These are phyloP conservation scores for Cladorrhinum sp. DNA, from an alignment of 2,329 filamentous ascomycete genomes.

Conservation along the genomic window DNA sequence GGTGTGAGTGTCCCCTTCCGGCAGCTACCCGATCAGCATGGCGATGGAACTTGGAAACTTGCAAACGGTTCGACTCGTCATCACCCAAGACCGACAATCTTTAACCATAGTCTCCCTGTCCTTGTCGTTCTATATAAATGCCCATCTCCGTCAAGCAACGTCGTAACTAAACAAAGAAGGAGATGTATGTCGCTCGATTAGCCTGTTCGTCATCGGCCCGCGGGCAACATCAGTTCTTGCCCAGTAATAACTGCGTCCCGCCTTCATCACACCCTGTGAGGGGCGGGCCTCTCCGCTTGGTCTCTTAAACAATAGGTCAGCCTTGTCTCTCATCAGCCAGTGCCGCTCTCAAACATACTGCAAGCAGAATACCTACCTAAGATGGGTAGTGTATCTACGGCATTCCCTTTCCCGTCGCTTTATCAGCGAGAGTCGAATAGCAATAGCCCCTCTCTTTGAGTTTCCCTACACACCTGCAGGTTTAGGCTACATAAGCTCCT, in stretches of 20 bases:
- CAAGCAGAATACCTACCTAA: background rate
- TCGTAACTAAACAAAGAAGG: background rate
- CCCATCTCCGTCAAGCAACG: background rate
- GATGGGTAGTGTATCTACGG: too few relatives aligned
- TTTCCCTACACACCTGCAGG: background rate
- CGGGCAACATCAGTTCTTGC: background rate
- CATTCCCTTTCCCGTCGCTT: background rate
- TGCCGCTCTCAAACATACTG: background rate
- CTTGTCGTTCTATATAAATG: constrained; percentile 2
- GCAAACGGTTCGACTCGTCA: constrained; percentile 1
- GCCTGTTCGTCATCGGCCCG: constrained; percentile 18
- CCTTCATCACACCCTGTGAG: background rate
- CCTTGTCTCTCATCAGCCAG: background rate
- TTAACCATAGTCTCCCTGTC: constrained; percentile 8
- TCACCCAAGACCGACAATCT: constrained; percentile 4
- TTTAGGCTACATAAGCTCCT: constrained; percentile 3
- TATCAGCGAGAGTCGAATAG: background rate
- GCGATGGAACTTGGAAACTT: background rate
- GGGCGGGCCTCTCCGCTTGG: constrained; percentile 7
- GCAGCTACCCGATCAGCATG: constrained; percentile 7
- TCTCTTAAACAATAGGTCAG: background rate
- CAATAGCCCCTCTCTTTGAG: background rate
- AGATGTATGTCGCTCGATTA: constrained; percentile 10
- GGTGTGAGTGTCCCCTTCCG: background rate
- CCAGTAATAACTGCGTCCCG: background rate